These are phyloP conservation scores for Debaryomyces subglobosus DNA, from an alignment of 1,139 yeast genomes.

Conservation along the genomic window DNA sequence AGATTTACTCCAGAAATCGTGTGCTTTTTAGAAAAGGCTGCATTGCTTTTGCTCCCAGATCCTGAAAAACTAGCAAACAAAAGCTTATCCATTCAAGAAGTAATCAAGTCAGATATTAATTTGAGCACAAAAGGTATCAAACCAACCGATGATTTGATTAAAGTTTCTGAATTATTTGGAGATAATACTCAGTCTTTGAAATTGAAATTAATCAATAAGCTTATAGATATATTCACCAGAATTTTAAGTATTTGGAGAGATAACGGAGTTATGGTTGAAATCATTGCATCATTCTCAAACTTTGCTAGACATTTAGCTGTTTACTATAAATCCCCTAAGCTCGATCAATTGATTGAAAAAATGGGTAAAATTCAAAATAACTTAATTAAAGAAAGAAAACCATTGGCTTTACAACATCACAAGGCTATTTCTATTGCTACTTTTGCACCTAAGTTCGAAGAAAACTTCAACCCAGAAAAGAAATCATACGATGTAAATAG, in stretches of 20 bases:
- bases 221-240: slow-evolving; percentile 32
- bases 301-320: slow-evolving; percentile 42
- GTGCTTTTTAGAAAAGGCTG: slow-evolving; percentile 57
- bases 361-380: slow-evolving; percentile 46
- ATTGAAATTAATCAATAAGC: slow-evolving; percentile 32
- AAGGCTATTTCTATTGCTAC: slow-evolving; percentile 84
- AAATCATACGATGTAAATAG: slow-evolving; percentile 86
- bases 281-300: slow-evolving; percentile 43
- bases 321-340: slow-evolving; percentile 39
- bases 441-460: slow-evolving; percentile 90
- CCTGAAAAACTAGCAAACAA: slow-evolving; percentile 25
- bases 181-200: slow-evolving; percentile 24
- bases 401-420: slow-evolving; percentile 86
- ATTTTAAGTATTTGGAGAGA: slow-evolving; percentile 61
- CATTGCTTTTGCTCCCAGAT: slow-evolving; percentile 51
- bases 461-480: slow-evolving; percentile 93
- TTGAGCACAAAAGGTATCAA: slow-evolving; percentile 22
- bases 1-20: slow-evolving; percentile 81
- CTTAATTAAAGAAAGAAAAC: slow-evolving; percentile 56
- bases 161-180: slow-evolving; percentile 21
- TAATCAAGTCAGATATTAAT: slow-evolving; percentile 21
- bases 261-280: slow-evolving; percentile 62
- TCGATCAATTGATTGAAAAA: slow-evolving; percentile 41
- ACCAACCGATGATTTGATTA: slow-evolving; percentile 6
- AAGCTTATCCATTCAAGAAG: slow-evolving; percentile 10